These are phyloP conservation scores for Elongisporangium prolatum DNA, from an alignment of 352 stramenopile genomes.

Conservation along the genomic window DNA sequence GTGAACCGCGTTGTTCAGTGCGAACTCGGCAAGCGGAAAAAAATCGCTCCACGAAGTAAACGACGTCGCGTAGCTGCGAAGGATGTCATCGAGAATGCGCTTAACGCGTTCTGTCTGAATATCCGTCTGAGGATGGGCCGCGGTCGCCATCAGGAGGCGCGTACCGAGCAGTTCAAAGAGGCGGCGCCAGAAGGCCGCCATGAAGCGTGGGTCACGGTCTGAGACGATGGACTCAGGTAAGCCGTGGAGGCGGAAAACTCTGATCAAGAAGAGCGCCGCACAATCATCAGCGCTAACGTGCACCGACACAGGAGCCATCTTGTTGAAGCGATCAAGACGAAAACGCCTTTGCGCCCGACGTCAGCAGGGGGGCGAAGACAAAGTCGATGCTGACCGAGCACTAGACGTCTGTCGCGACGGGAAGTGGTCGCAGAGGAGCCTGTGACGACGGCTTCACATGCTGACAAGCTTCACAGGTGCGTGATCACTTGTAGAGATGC, in stretches of 20 bases:
- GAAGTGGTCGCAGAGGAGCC: constrained; percentile 6
- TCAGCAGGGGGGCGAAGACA: no score
- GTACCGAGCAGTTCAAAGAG: constrained; percentile 16
- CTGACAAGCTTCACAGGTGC: constrained; percentile 19
- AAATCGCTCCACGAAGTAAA: no score
- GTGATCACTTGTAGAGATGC: constrained; percentile 25
- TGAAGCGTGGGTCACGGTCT: no score
- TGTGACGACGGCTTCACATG: constrained; percentile 12
- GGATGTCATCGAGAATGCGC: constrained; percentile 14
- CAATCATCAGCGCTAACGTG: no score
- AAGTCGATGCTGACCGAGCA: constrained; percentile 17
- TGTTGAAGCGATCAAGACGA: no score
- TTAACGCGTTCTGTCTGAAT: constrained; percentile 25
- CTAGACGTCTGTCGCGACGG: constrained; percentile 6
- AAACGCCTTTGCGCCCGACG: no score
- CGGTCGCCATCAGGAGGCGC: constrained; percentile 12
- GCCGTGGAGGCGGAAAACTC: no score
- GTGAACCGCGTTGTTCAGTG: constrained; percentile 20
- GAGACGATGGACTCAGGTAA: no score
- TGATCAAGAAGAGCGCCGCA: no score
- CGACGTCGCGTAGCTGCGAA: no score
- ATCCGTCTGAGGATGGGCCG: constrained; percentile 18
- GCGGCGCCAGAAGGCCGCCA: constrained; percentile 10
- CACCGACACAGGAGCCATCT: no score
- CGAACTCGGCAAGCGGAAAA: constrained; percentile 20